Percentiles rank a stretch among this genome's conserved stretches.
phyloP scores from a whole-genome alignment of 805 yeast genomes.

The Phaffomyces opuntiae region DNA sequence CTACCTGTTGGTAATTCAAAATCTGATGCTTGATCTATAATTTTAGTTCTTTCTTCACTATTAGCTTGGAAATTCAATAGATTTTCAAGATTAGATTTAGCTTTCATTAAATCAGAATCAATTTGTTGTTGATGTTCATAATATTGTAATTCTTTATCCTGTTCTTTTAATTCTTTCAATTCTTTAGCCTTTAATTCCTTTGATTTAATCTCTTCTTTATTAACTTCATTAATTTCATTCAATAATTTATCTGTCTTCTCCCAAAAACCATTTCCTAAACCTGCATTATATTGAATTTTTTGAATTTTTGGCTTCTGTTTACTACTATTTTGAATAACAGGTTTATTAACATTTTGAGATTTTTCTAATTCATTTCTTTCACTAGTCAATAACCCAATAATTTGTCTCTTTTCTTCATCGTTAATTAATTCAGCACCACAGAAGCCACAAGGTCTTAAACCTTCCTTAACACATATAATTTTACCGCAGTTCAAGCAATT shows the following conservation, averaged over 20 bases:
- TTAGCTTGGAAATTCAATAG: slow-evolving; percentile 76
- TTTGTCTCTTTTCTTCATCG: slow-evolving; percentile 51
- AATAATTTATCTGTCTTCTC: slow-evolving; percentile 62
- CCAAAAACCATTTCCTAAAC: slow-evolving; percentile 60
- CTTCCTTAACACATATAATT: slow-evolving; percentile 85
- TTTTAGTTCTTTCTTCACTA: slow-evolving; percentile 83
- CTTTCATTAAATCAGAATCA: slow-evolving; percentile 58
- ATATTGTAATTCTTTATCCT: slow-evolving; percentile 36
- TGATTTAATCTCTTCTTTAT: slow-evolving; percentile 30
- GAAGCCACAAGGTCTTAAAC: slow-evolving; percentile 80
- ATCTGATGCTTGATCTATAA: slow-evolving; percentile 91
- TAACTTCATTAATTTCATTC: slow-evolving; percentile 32
- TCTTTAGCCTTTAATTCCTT: slow-evolving; percentile 34
- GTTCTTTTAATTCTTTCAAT: slow-evolving; percentile 33
- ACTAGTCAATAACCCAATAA: slow-evolving; percentile 41
- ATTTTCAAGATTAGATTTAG: slow-evolving; percentile 68
- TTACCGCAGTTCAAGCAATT: slow-evolving; percentile 93
- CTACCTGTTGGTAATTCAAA: slow-evolving; percentile 55
- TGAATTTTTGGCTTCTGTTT: slow-evolving; percentile 33
- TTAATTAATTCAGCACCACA: slow-evolving; percentile 69
- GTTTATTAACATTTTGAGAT: slow-evolving; percentile 13
- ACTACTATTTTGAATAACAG: slow-evolving; percentile 3
- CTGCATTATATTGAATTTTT: slow-evolving; percentile 48
- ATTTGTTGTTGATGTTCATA: slow-evolving; percentile 33
- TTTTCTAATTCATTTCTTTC: slow-evolving; percentile 44